Percentiles rank a stretch among this genome's conserved stretches.
Evolutionary conservation across 805 yeast species (phyloP).

Genomic region (Grigorovia jiainica): DNA sequence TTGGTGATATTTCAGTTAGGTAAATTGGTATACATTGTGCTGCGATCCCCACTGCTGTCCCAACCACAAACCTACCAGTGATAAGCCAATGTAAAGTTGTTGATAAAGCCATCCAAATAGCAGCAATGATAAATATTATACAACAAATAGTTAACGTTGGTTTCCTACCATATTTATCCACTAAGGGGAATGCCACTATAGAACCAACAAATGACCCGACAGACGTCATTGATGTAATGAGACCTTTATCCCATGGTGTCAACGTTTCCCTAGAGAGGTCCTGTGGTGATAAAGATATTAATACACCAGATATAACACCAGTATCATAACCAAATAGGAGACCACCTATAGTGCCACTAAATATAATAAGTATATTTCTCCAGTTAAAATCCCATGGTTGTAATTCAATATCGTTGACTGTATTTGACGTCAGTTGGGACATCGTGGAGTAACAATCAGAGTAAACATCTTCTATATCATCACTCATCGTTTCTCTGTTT

Average conservation of each 20-base stretch:
- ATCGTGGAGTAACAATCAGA: conserved; percentile 24
- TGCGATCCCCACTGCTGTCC: conserved; percentile 66
- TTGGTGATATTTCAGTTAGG: conserved; percentile 43
- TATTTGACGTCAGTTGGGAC: conserved; percentile 21
- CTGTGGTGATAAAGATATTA: conserved; percentile 36
- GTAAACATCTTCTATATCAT: conserved; percentile 18
- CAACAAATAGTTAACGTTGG: conserved; percentile 34
- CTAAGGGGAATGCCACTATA: conserved; percentile 38
- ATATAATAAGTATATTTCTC: conserved; percentile 12
- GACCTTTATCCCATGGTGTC: conserved; percentile 31
- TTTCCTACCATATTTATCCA: conserved; percentile 41
- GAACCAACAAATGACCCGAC: conserved; percentile 49
- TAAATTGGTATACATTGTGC: conserved; percentile 58
- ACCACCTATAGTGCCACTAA: conserved; percentile 46
- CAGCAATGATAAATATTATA: conserved; percentile 37
- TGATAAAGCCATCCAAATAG: conserved; percentile 39
- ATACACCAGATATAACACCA: conserved; percentile 53
- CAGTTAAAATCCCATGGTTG: conserved; percentile 18
- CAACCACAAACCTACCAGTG: conserved; percentile 53
- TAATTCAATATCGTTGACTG: conserved; percentile 24
- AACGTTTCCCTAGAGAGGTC: conserved; percentile 29
- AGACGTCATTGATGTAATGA: conserved; percentile 38
- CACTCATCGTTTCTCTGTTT: not conserved
- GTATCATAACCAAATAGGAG: conserved; percentile 57
- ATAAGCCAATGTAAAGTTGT: conserved; percentile 33